Percentiles rank a stretch among this genome's conserved stretches.
Conservation (phyloP, 306 rosid genomes). For the Lithocarpus polystachyus region DNA sequence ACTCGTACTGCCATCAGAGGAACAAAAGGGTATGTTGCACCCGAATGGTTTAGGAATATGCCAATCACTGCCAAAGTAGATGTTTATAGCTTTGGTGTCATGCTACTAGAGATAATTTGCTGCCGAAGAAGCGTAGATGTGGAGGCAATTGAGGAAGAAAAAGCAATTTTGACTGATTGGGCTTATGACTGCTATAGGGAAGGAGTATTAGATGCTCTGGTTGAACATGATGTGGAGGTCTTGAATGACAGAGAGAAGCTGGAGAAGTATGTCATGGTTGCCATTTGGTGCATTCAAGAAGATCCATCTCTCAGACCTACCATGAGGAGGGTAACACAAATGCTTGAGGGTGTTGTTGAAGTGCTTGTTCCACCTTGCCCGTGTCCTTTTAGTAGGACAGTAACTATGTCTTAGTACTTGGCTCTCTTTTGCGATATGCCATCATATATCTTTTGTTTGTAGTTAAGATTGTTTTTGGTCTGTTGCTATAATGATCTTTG, state of each 20-base stretch:
- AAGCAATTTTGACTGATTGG: constrained; percentile 30
- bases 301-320: constrained; percentile 11
- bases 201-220: constrained; percentile 13
- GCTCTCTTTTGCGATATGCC: too few species aligned
- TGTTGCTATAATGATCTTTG: too few species aligned
- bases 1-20: constrained; percentile 2
- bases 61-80: constrained; percentile 23
- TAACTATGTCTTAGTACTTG: too few species aligned
- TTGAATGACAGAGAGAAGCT: constrained; percentile 8
- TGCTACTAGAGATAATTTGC: constrained; percentile 23
- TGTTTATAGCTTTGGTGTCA: constrained; percentile 27
- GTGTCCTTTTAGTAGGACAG: neutral
- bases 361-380: constrained; percentile 16
- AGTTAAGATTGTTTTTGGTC: too few species aligned
- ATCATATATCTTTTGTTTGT: too few species aligned
- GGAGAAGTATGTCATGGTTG: constrained; percentile 27
- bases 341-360: constrained; percentile 23
- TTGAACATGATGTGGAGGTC: constrained; percentile 16
- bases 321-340: constrained; percentile 18
- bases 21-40: constrained; percentile 35
- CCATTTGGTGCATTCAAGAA: constrained; percentile 31
- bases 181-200: constrained; percentile 31
- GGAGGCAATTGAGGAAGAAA: constrained; percentile 9
- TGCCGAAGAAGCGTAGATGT: constrained; percentile 25
- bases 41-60: constrained; percentile 19